Evolutionary conservation across 2,329 filamentous ascomycete species (phyloP).

Genomic region (Ophiostoma novo-ulmi): DNA sequence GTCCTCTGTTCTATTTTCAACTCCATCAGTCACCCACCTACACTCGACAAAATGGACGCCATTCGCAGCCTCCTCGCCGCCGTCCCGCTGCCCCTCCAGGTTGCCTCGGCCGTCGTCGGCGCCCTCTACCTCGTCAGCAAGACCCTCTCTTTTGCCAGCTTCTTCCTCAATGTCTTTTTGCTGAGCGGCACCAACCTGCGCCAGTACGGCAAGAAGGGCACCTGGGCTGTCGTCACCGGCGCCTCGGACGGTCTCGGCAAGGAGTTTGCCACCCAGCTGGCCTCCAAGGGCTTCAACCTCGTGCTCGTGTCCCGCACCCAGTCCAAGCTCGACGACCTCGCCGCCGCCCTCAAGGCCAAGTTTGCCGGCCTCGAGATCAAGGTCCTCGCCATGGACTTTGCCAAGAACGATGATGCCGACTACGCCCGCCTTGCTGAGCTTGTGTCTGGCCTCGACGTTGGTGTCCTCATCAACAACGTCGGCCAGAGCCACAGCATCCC

Average conservation of each 20-base stretch:
- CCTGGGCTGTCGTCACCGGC: conserved; percentile 91
- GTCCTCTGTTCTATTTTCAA: background rate
- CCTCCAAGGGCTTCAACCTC: conserved; percentile 87
- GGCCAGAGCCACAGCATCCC: conserved; percentile 92
- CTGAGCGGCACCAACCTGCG: conserved; percentile 64
- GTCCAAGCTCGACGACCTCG: conserved; percentile 77
- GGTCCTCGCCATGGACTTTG: conserved; percentile 86
- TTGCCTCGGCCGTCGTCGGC: conserved; percentile 49
- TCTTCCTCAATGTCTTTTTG: conserved; percentile 64
- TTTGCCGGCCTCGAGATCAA: conserved; percentile 67
- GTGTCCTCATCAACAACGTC: conserved; percentile 93
- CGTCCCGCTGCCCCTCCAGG: conserved; percentile 44
- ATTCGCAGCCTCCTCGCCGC: conserved; percentile 35
- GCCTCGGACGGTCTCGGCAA: conserved; percentile 96
- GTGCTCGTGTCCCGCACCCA: conserved; percentile 93
- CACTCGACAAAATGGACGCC: conserved; percentile 32
- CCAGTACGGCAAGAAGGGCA: conserved; percentile 84
- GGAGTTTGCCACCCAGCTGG: conserved; percentile 88
- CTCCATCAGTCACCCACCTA: background rate
- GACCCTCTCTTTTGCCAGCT: conserved; percentile 53
- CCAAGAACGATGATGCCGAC: conserved; percentile 70
- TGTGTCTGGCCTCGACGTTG: conserved; percentile 69
- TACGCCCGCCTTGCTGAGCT: conserved; percentile 67
- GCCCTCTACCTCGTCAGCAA: conserved; percentile 54
- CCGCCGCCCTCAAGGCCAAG: conserved; percentile 67